phyloP scores from a whole-genome alignment of 495 filamentous ascomycete species.

The Penicillium argentinense region DNA sequence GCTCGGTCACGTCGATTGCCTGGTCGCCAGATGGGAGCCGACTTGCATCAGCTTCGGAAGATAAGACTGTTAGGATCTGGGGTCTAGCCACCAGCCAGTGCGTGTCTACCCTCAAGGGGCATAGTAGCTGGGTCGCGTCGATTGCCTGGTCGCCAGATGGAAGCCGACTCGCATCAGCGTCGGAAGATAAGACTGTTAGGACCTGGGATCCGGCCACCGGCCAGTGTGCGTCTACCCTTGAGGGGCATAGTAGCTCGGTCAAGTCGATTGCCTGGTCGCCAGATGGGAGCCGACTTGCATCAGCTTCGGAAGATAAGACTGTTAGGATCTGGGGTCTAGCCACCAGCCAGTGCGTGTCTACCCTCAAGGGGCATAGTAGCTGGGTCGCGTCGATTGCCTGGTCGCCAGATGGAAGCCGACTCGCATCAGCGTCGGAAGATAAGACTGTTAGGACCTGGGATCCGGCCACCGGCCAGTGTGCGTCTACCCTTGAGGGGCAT shows the following conservation, averaged over 20 bases:
- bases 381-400: not conserved
- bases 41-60: conserved; percentile 12
- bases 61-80: conserved; percentile 3
- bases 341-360: not conserved
- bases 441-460: not conserved
- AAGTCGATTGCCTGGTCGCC: conserved; percentile 21
- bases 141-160: not conserved
- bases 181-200: conserved; percentile 26
- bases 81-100: not conserved
- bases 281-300: too few species aligned
- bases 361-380: not conserved
- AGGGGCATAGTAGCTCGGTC: conserved; percentile 18
- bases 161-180: conserved; percentile 29
- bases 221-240: conserved; percentile 15
- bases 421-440: not conserved
- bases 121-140: not conserved
- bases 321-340: not conserved
- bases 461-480: not conserved
- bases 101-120: not conserved
- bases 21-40: too few species aligned
- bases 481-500: not conserved
- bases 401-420: not conserved
- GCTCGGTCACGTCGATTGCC: conserved; percentile 15
- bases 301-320: conserved; percentile 9
- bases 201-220: conserved; percentile 27